These are phyloP conservation scores for Pseudopithomyces maydicus DNA, from an alignment of 2,329 filamentous ascomycete genomes.

Conservation along the genomic window DNA sequence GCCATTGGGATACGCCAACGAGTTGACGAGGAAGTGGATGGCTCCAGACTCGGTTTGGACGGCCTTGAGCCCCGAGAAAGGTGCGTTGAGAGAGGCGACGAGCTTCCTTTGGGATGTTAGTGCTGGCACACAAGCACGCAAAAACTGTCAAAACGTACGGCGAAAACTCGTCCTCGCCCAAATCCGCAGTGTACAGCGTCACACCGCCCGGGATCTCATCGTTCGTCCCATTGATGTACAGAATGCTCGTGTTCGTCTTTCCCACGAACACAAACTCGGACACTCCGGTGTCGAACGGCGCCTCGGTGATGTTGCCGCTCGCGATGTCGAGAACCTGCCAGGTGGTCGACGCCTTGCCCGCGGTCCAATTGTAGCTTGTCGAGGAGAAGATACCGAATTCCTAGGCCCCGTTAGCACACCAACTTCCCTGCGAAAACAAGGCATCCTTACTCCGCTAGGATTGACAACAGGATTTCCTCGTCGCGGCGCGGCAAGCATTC, in stretches of 20 bases:
- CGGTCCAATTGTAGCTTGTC: slow-evolving; percentile 44
- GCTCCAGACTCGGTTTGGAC: slow-evolving; percentile 42
- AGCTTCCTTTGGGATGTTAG: slow-evolving; percentile 24
- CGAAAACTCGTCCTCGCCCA: slow-evolving; percentile 28
- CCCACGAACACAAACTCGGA: slow-evolving; percentile 44
- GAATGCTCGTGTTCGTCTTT: slow-evolving; percentile 56
- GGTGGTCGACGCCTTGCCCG: slow-evolving; percentile 55
- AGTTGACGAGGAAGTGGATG: slow-evolving; percentile 58
- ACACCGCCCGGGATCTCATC: slow-evolving; percentile 54
- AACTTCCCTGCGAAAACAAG: not conserved
- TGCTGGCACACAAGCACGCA: too few species aligned
- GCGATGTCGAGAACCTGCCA: slow-evolving; percentile 38
- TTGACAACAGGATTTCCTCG: slow-evolving; percentile 39
- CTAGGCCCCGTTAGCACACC: slow-evolving; percentile 10
- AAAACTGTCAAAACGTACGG: slow-evolving; percentile 21
- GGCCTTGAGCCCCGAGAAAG: slow-evolving; percentile 57
- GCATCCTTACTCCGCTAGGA: slow-evolving; percentile 34
- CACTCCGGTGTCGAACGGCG: slow-evolving; percentile 37
- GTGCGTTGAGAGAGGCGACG: slow-evolving; percentile 50
- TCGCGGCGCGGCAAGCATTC: slow-evolving; percentile 31
- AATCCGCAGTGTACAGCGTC: slow-evolving; percentile 40
- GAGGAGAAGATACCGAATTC: slow-evolving; percentile 40
- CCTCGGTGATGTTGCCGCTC: slow-evolving; percentile 38
- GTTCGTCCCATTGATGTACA: slow-evolving; percentile 67
- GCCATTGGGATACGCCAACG: slow-evolving; percentile 69